Conservation (phyloP, 352 stramenopile species). For the Globisporangium lucens region DNA sequence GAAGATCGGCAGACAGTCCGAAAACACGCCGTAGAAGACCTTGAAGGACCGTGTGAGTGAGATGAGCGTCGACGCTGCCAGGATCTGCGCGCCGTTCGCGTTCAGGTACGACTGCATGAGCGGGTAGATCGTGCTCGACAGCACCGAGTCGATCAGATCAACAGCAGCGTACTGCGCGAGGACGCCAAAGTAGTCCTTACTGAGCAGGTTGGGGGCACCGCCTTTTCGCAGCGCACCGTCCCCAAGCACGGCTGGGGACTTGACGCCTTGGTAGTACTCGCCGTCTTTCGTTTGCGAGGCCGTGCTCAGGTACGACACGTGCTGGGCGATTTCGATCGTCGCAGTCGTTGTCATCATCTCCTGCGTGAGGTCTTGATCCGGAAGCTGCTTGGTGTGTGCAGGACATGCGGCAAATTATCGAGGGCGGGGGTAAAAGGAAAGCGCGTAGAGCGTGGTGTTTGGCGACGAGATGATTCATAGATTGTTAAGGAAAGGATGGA, state of each 20-base stretch:
- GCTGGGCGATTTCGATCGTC: neutral
- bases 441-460: too few species aligned
- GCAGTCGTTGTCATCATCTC: too few species aligned
- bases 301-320: neutral
- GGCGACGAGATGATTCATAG: too few species aligned
- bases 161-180: neutral
- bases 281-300: neutral
- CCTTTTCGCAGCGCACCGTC: neutral
- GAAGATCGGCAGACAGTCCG: neutral
- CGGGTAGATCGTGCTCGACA: neutral
- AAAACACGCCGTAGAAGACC: neutral
- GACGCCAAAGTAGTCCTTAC: neutral
- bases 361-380: too few species aligned
- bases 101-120: slow-evolving; percentile 1
- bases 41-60: neutral
- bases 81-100: neutral
- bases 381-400: too few species aligned
- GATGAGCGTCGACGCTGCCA: neutral
- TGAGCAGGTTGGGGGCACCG: neutral
- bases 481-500: too few species aligned
- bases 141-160: neutral
- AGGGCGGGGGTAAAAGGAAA: too few species aligned
- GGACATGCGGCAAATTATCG: too few species aligned
- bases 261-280: neutral
- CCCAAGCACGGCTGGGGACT: neutral